Conservation (phyloP, 345 rosid species). For the Salix viminalis region DNA sequence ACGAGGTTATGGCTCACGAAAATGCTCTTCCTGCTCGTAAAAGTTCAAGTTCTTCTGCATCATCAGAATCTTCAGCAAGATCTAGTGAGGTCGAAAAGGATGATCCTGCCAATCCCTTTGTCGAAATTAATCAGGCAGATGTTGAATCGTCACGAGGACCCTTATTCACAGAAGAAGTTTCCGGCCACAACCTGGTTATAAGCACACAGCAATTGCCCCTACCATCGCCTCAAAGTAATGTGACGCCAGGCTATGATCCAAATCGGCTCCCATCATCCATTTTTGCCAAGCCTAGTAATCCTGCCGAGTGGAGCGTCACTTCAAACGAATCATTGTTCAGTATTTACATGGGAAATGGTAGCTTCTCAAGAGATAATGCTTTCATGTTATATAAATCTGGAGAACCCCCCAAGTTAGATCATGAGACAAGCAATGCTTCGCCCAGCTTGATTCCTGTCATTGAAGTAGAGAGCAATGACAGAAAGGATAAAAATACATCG, state of each 20-base stretch:
- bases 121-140: neutral
- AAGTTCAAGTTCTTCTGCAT: neutral
- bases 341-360: conserved; percentile 53
- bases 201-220: neutral
- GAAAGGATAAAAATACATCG: neutral
- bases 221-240: neutral
- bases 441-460: conserved; percentile 21
- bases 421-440: conserved; percentile 27
- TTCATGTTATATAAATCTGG: conserved; percentile 43
- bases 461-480: conserved; percentile 26
- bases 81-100: neutral
- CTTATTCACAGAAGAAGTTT: neutral
- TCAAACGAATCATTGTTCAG: conserved; percentile 91
- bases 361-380: conserved; percentile 55
- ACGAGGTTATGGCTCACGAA: neutral
- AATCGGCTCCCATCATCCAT: conserved; percentile 66
- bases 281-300: conserved; percentile 44
- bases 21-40: neutral
- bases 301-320: conserved; percentile 75
- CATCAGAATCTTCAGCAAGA: conserved; percentile 5
- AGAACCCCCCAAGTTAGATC: conserved; percentile 51
- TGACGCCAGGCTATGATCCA: conserved; percentile 45
- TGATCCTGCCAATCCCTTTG: neutral
- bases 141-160: neutral
- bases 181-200: neutral